Evolutionary conservation across 495 filamentous ascomycete species (phyloP), one percentile per base, ranked within the genome.

Genomic region (Aspergillus baeticus): DNA sequence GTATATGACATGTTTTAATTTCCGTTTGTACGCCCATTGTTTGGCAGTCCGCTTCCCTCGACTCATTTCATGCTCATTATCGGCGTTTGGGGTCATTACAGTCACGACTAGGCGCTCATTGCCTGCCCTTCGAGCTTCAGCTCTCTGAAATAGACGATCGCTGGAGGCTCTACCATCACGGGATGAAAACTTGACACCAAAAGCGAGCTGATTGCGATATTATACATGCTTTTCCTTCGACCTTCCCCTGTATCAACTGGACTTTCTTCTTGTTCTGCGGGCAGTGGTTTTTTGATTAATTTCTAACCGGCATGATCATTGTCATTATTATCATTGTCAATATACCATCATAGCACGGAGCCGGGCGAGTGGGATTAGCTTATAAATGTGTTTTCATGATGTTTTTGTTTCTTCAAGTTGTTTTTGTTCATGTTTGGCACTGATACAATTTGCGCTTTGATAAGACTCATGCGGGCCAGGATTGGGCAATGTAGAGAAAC

Each of bases 271-370:
- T 41, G 46, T 53, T 35, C 57, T 59, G 33, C 46, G 43, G 41
- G 48, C 56, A 54, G 37, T 51, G 56, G 39, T 58, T 55, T 59
- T 60, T 39, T 62, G 54, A 52, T 34, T 33, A 61, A 57, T 65
- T 60, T 65, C 49, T 49, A 53, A 58, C 51, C 56, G 54, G 63
- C 59, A 65, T 64, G 57, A 60, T 55, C 52, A 62, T 58, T 54
- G 48, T 49, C 54, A 55, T 62, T 33, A 56, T 58, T 59, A 62
- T 62, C 62, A 61, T 61, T 55, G 56, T 62, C 59, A 58, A 65
- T 65, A 65, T 65, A 65, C 63, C 63, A 65, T 62, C 63, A 62
- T 65, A 65, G 63, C 63, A 65, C 59, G 63, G 63, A 58, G 63
- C 61, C 56, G 62, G 65, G 65, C 65, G 63, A 68, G 65, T 63